A percentile compares a stretch with the other conserved stretches of the same genome.
Conservation (phyloP, 352 stramenopile species). For the Phytophthora quininea region DNA sequence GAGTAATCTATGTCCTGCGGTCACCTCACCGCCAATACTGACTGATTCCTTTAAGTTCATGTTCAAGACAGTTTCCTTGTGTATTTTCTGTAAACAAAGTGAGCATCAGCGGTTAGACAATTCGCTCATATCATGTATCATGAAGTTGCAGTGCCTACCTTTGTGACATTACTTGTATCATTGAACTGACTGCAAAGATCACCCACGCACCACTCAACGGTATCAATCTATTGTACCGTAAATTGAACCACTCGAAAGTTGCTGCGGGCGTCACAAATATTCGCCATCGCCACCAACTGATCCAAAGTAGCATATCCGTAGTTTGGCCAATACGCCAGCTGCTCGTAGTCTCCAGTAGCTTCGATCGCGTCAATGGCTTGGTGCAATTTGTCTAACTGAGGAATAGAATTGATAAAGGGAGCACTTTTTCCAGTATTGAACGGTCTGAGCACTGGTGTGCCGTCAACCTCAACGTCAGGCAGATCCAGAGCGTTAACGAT, state of each 20-base stretch:
- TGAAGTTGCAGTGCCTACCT: not conserved
- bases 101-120: not conserved
- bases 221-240: slow-evolving; percentile 2
- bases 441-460: not conserved
- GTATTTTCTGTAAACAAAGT: not conserved
- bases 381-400: slow-evolving; percentile 1
- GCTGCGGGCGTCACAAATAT: slow-evolving; percentile 1
- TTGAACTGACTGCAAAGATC: slow-evolving; percentile 1
- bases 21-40: not conserved
- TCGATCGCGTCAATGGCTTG: not conserved
- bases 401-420: slow-evolving; percentile 10
- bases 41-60: not conserved
- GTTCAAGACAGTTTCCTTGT: not conserved
- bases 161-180: slow-evolving; percentile 1
- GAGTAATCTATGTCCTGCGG: not conserved
- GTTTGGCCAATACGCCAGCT: not conserved
- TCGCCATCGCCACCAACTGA: slow-evolving; percentile 3
- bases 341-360: not conserved
- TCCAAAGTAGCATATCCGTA: slow-evolving; percentile 4
- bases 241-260: slow-evolving; percentile 1
- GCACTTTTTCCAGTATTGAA: not conserved
- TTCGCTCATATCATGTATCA: not conserved
- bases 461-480: not conserved
- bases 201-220: slow-evolving; percentile 1
- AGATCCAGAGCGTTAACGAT: not conserved